Percentiles rank a stretch among this genome's conserved stretches.
Conservation (phyloP, 2,329 filamentous ascomycete genomes). For the Aphanocladium album region DNA sequence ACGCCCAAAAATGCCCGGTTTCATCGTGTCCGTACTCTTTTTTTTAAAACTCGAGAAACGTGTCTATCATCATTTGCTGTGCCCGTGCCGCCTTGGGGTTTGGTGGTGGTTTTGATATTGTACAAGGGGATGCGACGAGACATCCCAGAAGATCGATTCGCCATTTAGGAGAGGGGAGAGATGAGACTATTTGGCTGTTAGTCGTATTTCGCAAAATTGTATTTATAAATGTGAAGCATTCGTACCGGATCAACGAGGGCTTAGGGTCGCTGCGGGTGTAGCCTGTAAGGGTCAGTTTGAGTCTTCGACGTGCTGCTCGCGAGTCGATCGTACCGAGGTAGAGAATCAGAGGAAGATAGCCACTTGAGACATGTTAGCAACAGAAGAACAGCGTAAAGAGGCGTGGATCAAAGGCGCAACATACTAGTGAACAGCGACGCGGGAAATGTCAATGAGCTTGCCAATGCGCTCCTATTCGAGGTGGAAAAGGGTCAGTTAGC, state of each 20-base stretch:
- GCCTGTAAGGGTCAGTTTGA: conserved; percentile 47
- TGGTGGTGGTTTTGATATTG: not conserved
- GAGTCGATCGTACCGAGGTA: conserved; percentile 69
- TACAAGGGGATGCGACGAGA: not conserved
- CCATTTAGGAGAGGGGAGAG: conserved; percentile 56
- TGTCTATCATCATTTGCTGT: conserved; percentile 1
- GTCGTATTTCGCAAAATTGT: conserved; percentile 19
- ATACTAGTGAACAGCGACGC: conserved; percentile 94
- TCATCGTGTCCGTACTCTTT: not conserved
- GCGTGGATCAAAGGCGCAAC: conserved; percentile 25
- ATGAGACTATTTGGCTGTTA: conserved; percentile 43
- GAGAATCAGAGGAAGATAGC: conserved; percentile 92
- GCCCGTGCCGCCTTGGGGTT: not conserved
- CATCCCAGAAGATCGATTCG: not conserved
- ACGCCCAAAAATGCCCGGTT: conserved; percentile 1
- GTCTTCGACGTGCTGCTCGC: not conserved
- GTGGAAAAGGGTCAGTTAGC: conserved; percentile 9
- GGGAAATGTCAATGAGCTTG: conserved; percentile 90
- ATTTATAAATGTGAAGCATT: too few species aligned
- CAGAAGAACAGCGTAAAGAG: not conserved
- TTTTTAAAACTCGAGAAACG: not conserved
- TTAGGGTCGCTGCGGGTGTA: conserved; percentile 92
- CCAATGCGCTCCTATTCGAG: conserved; percentile 85
- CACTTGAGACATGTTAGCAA: conserved; percentile 52
- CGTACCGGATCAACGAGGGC: conserved; percentile 62